These are phyloP conservation scores for Paralagenidium karlingii DNA, from an alignment of 352 stramenopile species.

Conservation along the genomic window DNA sequence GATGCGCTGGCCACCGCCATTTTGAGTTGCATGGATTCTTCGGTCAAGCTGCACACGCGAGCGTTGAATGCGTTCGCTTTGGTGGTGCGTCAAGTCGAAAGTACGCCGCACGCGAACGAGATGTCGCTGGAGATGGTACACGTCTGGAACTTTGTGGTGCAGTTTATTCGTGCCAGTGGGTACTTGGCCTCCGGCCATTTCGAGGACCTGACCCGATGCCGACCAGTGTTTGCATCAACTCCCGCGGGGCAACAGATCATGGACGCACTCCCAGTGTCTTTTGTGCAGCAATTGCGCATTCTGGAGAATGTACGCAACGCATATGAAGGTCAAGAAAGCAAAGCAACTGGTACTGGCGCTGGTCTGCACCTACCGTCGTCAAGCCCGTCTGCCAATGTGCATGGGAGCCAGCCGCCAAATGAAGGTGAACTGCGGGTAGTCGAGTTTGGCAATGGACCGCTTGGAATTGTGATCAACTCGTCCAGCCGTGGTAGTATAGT, in stretches of 20 bases:
- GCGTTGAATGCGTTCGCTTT: slow-evolving; percentile 41
- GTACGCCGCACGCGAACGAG: slow-evolving; percentile 27
- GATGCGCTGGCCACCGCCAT: slow-evolving; percentile 65
- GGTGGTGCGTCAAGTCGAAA: slow-evolving; percentile 14
- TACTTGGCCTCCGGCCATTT: slow-evolving; percentile 49
- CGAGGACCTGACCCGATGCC: slow-evolving; percentile 42
- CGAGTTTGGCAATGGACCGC: slow-evolving; percentile 46
- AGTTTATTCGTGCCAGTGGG: slow-evolving; percentile 46
- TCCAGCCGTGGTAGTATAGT: slow-evolving; percentile 52
- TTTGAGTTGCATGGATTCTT: slow-evolving; percentile 63
- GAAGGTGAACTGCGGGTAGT: too few species aligned
- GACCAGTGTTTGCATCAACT: slow-evolving; percentile 30
- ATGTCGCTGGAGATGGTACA: slow-evolving; percentile 54
- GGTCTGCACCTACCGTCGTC: background rate
- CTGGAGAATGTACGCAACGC: slow-evolving; percentile 43
- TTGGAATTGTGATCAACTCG: slow-evolving; percentile 80
- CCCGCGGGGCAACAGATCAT: slow-evolving; percentile 18
- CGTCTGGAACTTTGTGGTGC: slow-evolving; percentile 62
- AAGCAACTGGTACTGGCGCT: too few species aligned
- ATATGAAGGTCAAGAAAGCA: slow-evolving; percentile 2
- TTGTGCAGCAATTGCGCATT: slow-evolving; percentile 56
- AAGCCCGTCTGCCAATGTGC: slow-evolving; percentile 1
- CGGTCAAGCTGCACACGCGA: slow-evolving; percentile 29
- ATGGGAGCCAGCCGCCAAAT: background rate
- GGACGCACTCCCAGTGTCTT: slow-evolving; percentile 47